Evolutionary conservation across 2,329 filamentous ascomycete genomes (phyloP).

Genomic region (Rhynchosporium secalis): DNA sequence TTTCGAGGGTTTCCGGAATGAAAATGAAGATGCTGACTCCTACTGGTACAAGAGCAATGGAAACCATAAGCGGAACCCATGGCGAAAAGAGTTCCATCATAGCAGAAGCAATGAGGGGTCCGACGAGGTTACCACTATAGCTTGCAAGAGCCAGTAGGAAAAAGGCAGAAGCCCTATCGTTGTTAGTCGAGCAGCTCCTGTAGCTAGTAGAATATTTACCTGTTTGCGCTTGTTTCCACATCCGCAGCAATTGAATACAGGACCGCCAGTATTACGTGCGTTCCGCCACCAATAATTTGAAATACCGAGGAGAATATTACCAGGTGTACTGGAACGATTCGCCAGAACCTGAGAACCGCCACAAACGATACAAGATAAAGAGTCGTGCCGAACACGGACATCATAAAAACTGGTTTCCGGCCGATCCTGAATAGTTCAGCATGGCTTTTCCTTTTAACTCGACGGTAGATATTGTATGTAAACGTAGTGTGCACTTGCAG

Average conservation of each 20-base stretch:
- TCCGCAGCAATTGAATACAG: slow-evolving; percentile 14
- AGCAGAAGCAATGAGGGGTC: slow-evolving; percentile 5
- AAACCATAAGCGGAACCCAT: slow-evolving; percentile 9
- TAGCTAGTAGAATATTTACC: not conserved
- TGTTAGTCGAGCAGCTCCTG: not conserved
- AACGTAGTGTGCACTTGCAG: not conserved
- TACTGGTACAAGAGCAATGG: slow-evolving; percentile 1
- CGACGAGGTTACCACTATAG: slow-evolving; percentile 8
- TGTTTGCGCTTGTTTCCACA: slow-evolving; percentile 10
- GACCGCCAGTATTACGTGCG: slow-evolving; percentile 3
- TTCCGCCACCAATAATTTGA: slow-evolving; percentile 12
- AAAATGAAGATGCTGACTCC: slow-evolving; percentile 12
- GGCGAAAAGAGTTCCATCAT: slow-evolving; percentile 11
- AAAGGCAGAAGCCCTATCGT: slow-evolving; percentile 8
- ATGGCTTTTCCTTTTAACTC: not conserved
- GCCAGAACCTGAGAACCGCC: slow-evolving; percentile 11
- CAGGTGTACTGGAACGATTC: slow-evolving; percentile 5
- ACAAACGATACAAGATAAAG: not conserved
- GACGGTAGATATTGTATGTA: not conserved
- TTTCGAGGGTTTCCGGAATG: slow-evolving; percentile 12
- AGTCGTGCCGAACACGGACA: slow-evolving; percentile 4
- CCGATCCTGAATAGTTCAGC: slow-evolving; percentile 6
- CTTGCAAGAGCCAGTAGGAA: slow-evolving; percentile 7
- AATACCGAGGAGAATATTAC: slow-evolving; percentile 13
- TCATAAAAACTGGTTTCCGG: slow-evolving; percentile 12